Conservation (phyloP, 495 filamentous ascomycete genomes). For the Aspergillus bridgeri region DNA sequence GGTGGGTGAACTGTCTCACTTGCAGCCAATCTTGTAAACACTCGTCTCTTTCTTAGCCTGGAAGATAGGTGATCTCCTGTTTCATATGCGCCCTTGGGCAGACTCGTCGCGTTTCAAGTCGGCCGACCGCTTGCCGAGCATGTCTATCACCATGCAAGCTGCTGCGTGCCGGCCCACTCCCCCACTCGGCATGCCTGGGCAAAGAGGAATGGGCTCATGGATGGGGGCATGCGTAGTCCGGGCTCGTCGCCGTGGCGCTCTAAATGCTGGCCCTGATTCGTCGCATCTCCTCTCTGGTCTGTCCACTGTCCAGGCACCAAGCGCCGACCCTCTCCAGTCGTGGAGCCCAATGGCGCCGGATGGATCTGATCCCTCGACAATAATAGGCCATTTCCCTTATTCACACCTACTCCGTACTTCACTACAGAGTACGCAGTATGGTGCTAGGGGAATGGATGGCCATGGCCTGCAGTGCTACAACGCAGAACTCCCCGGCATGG, state of each 20-base stretch:
- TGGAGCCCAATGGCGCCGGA: slow-evolving; percentile 1
- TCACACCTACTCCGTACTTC: neutral
- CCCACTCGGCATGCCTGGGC: slow-evolving; percentile 4
- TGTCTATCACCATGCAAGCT: neutral
- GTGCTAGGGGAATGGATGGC: neutral
- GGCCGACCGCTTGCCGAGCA: neutral
- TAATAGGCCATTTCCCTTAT: slow-evolving; percentile 3
- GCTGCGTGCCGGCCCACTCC: neutral
- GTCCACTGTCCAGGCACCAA: neutral
- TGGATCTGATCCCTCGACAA: neutral
- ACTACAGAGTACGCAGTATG: too few species aligned
- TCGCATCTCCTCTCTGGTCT: neutral
- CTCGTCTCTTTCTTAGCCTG: neutral
- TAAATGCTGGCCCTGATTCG: neutral
- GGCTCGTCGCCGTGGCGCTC: neutral
- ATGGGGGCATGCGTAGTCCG: neutral
- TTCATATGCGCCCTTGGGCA: neutral
- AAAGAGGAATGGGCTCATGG: slow-evolving; percentile 3
- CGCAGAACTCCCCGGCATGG: neutral
- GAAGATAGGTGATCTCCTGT: slow-evolving; percentile 2
- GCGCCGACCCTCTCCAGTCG: neutral
- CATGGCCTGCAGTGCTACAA: neutral
- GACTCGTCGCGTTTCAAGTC: slow-evolving; percentile 2
- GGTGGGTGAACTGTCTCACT: neutral
- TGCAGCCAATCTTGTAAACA: neutral